These are phyloP conservation scores for Boletus sp. DNA, from an alignment of 1,284 basidiomycete genomes.

Conservation along the genomic window DNA sequence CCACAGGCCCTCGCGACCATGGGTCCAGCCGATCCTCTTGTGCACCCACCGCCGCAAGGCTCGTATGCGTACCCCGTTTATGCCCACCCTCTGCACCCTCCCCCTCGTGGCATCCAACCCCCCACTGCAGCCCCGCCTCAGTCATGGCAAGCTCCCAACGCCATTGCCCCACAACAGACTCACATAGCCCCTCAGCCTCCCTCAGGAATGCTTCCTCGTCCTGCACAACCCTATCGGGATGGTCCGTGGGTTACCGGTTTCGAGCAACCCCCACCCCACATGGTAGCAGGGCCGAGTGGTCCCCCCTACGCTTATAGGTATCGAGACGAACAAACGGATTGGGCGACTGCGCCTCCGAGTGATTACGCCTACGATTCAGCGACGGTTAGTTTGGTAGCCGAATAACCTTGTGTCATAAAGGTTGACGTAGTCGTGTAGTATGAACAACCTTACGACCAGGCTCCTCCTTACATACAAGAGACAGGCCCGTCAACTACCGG, in stretches of 20 bases:
- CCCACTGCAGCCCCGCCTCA: constrained; percentile 48
- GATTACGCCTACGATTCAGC: constrained; percentile 54
- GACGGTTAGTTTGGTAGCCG: constrained; percentile 34
- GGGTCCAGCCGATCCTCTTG: constrained; percentile 29
- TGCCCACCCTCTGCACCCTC: constrained; percentile 37
- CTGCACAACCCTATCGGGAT: constrained; percentile 44
- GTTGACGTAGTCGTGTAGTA: constrained; percentile 33
- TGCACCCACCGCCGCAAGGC: constrained; percentile 31
- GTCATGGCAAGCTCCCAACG: constrained; percentile 57
- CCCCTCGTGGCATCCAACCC: constrained; percentile 44
- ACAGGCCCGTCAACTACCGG: constrained; percentile 42
- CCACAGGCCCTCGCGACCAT: constrained; percentile 31
- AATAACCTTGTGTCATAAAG: constrained; percentile 1
- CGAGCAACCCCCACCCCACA: constrained; percentile 43
- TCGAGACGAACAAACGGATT: constrained; percentile 52
- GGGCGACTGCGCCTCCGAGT: constrained; percentile 40
- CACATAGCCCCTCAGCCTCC: constrained; percentile 47
- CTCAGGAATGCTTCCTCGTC: constrained; percentile 45
- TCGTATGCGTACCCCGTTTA: constrained; percentile 50
- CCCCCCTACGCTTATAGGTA: constrained; percentile 54
- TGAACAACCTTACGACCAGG: constrained; percentile 41
- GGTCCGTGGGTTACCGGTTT: constrained; percentile 48
- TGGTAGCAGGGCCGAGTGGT: constrained; percentile 39
- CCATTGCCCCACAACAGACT: constrained; percentile 61
- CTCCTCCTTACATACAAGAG: constrained; percentile 47